Evolutionary conservation across 768 basidiomycete genomes (phyloP).

Genomic region (Lactarius hatsudake): DNA sequence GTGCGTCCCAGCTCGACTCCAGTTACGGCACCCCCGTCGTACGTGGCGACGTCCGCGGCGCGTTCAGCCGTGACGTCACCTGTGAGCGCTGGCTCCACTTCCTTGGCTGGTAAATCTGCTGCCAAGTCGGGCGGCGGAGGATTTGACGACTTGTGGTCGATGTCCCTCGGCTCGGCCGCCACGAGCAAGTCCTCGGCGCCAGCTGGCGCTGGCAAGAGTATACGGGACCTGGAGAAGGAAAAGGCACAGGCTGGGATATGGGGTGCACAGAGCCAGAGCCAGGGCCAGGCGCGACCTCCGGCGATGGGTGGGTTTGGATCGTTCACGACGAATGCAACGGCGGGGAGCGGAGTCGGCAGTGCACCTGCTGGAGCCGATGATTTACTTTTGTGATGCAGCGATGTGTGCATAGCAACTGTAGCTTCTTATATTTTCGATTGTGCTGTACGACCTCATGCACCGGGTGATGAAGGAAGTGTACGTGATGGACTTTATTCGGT

Average conservation of each 20-base stretch:
- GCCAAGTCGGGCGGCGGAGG: conserved; percentile 46
- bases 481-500: neutral
- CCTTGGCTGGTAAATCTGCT: conserved; percentile 33
- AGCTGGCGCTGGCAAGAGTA: conserved; percentile 56
- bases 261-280: conserved; percentile 43
- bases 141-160: conserved; percentile 88
- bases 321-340: conserved; percentile 30
- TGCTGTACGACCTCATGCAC: neutral
- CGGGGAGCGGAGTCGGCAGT: conserved; percentile 26
- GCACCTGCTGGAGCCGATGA: conserved; percentile 38
- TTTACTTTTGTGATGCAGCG: conserved; percentile 37
- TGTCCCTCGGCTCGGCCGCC: conserved; percentile 58
- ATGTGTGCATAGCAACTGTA: neutral
- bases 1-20: conserved; percentile 23
- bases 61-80: conserved; percentile 29
- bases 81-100: conserved; percentile 6
- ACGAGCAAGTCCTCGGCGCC: conserved; percentile 38
- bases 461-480: neutral
- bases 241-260: conserved; percentile 80
- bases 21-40: neutral
- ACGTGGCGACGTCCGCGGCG: conserved; percentile 18
- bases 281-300: conserved; percentile 24
- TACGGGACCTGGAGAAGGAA: conserved; percentile 87
- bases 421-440: neutral
- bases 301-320: conserved; percentile 32